These are phyloP conservation scores for Phytophthora syringae DNA, from an alignment of 352 stramenopile species.

Conservation along the genomic window DNA sequence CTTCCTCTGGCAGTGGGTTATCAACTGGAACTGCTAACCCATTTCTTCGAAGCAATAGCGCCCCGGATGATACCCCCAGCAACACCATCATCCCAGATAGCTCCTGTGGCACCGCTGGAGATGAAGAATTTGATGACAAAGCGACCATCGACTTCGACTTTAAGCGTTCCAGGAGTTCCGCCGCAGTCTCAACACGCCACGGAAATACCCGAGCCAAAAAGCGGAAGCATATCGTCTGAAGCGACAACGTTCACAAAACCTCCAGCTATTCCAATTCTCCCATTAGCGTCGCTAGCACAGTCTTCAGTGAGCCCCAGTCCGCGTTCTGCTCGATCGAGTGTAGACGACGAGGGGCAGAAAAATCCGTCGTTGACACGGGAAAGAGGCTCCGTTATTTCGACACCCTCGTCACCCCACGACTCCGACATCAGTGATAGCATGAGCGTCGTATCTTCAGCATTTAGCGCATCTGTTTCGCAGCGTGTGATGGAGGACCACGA, in stretches of 20 bases:
- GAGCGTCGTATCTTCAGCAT: slow-evolving; percentile 27
- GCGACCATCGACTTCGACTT: slow-evolving; percentile 1
- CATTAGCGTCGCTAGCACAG: slow-evolving; percentile 23
- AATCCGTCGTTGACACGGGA: slow-evolving; percentile 6
- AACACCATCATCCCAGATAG: slow-evolving; percentile 13
- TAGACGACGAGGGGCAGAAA: slow-evolving; percentile 23
- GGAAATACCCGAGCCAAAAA: slow-evolving; percentile 17
- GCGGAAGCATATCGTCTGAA: neutral
- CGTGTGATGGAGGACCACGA: slow-evolving; percentile 18
- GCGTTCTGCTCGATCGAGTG: slow-evolving; percentile 30
- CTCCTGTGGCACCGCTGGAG: slow-evolving; percentile 28
- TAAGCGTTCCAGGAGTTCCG: neutral
- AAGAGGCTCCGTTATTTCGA: slow-evolving; percentile 10
- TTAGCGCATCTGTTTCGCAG: slow-evolving; percentile 20
- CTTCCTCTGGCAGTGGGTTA: slow-evolving; percentile 5
- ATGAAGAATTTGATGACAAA: slow-evolving; percentile 16
- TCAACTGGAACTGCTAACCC: neutral
- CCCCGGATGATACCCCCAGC: slow-evolving; percentile 18
- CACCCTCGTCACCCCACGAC: slow-evolving; percentile 22
- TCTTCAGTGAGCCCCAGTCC: slow-evolving; percentile 10
- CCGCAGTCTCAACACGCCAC: slow-evolving; percentile 1
- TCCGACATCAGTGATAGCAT: slow-evolving; percentile 31
- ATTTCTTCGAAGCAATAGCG: slow-evolving; percentile 13
- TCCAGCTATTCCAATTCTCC: slow-evolving; percentile 16
- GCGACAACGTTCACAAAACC: slow-evolving; percentile 8